A percentile compares a stretch with the other conserved stretches of the same genome.
These are phyloP conservation scores for Globisporangium carolinianum DNA, from an alignment of 352 stramenopile species.

Conservation along the genomic window DNA sequence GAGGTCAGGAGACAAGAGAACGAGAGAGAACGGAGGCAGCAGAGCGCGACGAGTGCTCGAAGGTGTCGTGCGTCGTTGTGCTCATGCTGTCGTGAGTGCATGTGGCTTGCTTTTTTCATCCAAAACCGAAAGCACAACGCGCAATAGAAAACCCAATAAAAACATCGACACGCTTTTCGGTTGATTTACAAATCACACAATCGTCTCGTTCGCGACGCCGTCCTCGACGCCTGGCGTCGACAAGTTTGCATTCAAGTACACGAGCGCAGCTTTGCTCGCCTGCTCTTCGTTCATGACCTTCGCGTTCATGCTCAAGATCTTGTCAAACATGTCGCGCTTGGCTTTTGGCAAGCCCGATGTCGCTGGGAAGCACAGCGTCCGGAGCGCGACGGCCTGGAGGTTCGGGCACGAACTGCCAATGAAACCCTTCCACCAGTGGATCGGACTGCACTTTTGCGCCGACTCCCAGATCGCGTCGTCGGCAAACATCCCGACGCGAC, in stretches of 20 bases:
- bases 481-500: constrained; percentile 48
- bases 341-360: constrained; percentile 43
- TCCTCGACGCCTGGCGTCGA: constrained; percentile 25
- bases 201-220: constrained; percentile 38
- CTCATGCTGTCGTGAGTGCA: no score
- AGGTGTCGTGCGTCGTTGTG: no score
- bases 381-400: constrained; percentile 53
- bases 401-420: constrained; percentile 66
- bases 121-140: background rate
- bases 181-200: constrained; percentile 22
- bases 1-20: background rate
- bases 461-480: constrained; percentile 74
- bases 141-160: constrained; percentile 27
- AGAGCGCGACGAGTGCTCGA: background rate
- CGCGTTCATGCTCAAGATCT: constrained; percentile 42
- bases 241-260: constrained; percentile 65
- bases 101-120: no score
- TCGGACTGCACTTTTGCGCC: constrained; percentile 57
- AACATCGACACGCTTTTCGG: constrained; percentile 6
- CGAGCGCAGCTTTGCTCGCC: constrained; percentile 57
- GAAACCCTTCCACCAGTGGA: constrained; percentile 80
- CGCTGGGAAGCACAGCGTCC: constrained; percentile 50
- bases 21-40: background rate
- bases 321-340: constrained; percentile 50
- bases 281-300: constrained; percentile 72